Evolutionary conservation across 2,329 filamentous ascomycete species (phyloP).

Genomic region (Hymenoscyphus fraxineus): DNA sequence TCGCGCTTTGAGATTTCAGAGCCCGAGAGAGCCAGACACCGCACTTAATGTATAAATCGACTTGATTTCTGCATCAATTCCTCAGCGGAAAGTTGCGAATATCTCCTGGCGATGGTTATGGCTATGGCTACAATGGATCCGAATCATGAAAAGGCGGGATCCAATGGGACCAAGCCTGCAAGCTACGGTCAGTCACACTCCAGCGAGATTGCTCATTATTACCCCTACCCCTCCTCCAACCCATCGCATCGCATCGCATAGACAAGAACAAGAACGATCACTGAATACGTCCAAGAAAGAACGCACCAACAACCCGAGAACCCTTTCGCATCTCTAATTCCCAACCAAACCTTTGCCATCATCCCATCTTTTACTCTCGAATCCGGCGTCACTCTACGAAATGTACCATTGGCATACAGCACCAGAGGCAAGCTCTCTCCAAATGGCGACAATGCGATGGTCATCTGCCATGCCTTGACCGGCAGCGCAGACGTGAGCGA

Average conservation of each 20-base stretch:
- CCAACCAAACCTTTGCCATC: slow-evolving; percentile 81
- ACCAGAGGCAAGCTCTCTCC: slow-evolving; percentile 59
- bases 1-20: not conserved
- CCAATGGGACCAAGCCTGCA: slow-evolving; percentile 5
- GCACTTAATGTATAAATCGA: not conserved
- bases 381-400: slow-evolving; percentile 77
- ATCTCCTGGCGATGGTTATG: not conserved
- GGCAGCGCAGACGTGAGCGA: slow-evolving; percentile 81
- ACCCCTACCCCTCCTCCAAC: slow-evolving; percentile 3
- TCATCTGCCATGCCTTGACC: slow-evolving; percentile 80
- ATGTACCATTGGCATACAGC: slow-evolving; percentile 69
- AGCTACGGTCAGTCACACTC: slow-evolving; percentile 30
- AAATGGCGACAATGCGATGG: slow-evolving; percentile 63
- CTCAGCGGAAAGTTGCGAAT: not conserved
- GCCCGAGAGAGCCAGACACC: not conserved
- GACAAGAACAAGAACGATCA: slow-evolving; percentile 40
- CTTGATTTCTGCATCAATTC: not conserved
- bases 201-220: not conserved
- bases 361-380: slow-evolving; percentile 90
- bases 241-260: not conserved
- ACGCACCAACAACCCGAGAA: slow-evolving; percentile 63
- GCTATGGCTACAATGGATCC: slow-evolving; percentile 4
- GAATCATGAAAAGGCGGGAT: not conserved
- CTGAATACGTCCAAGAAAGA: slow-evolving; percentile 49
- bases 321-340: slow-evolving; percentile 80